These are phyloP conservation scores for Umbelopsis isabellina DNA, from an alignment of 192 early-diverging fungal genomes.

Conservation along the genomic window DNA sequence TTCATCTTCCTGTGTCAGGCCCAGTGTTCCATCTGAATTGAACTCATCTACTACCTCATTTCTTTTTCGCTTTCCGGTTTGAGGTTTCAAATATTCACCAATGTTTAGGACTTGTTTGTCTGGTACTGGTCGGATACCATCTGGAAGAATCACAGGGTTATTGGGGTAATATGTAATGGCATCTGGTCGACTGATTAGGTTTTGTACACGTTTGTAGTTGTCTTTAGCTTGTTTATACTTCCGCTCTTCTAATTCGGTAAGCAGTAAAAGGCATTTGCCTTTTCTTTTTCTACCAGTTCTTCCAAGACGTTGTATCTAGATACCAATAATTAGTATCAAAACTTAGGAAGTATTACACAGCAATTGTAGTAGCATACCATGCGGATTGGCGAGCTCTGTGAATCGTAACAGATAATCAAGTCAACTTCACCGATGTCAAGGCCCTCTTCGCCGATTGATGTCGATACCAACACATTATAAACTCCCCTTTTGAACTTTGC, in stretches of 20 bases:
- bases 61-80: constrained; percentile 34
- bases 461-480: constrained; percentile 87
- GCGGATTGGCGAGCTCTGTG: constrained; percentile 72
- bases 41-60: constrained; percentile 33
- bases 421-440: constrained; percentile 96
- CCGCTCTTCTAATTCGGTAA: constrained; percentile 71
- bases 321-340: neutral
- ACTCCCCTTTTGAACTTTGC: constrained; percentile 74
- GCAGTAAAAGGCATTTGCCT: constrained; percentile 63
- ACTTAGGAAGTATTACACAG: constrained; percentile 9
- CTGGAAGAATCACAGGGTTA: constrained; percentile 55
- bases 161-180: constrained; percentile 51
- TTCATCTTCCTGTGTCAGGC: neutral
- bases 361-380: constrained; percentile 56
- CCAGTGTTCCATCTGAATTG: constrained; percentile 29
- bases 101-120: constrained; percentile 56
- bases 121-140: constrained; percentile 45
- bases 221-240: constrained; percentile 55
- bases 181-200: constrained; percentile 55
- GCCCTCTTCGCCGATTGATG: constrained; percentile 94
- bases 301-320: constrained; percentile 70
- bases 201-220: constrained; percentile 68
- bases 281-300: constrained; percentile 79
- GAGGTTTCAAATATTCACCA: constrained; percentile 41
- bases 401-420: constrained; percentile 89